A percentile compares a stretch with the other conserved stretches of the same genome.
phyloP scores from a whole-genome alignment of 2,329 filamentous ascomycete species.

The Pestalotiopsis sp. region DNA sequence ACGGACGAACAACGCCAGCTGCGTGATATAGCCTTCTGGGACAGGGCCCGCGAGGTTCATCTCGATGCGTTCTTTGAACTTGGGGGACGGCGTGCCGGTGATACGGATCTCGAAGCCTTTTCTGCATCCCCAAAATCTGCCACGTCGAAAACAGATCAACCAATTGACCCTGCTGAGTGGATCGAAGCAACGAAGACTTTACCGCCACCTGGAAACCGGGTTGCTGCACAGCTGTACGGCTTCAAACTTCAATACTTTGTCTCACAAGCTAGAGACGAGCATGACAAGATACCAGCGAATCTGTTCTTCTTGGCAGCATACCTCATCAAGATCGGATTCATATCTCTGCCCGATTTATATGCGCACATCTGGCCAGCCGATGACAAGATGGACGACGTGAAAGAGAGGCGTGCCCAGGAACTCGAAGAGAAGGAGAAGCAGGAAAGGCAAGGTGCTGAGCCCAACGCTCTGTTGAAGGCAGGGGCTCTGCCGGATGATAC shows the following conservation, averaged over 20 bases:
- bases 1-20: constrained; percentile 58
- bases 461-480: constrained; percentile 86
- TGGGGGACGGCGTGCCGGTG: constrained; percentile 69
- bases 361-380: constrained; percentile 88
- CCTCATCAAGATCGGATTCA: constrained; percentile 95
- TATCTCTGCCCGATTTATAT: constrained; percentile 88
- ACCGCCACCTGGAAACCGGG: constrained; percentile 83
- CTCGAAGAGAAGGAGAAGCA: constrained; percentile 77
- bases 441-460: constrained; percentile 69
- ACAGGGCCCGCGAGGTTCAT: constrained; percentile 73
- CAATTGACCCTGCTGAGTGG: constrained; percentile 59
- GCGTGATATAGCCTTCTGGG: constrained; percentile 82
- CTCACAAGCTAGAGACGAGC: constrained; percentile 72
- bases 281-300: constrained; percentile 85
- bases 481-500: constrained; percentile 87
- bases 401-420: constrained; percentile 71
- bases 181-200: constrained; percentile 79
- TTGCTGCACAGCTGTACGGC: constrained; percentile 90
- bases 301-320: constrained; percentile 89
- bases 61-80: constrained; percentile 89
- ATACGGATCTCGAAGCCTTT: constrained; percentile 55
- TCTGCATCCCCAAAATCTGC: constrained; percentile 50
- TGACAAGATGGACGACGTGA: constrained; percentile 77
- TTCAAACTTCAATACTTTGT: constrained; percentile 98
- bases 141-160: constrained; percentile 37